These are phyloP conservation scores for Bimuria novae-zelandiae DNA, from an alignment of 2,329 filamentous ascomycete genomes.

Conservation along the genomic window DNA sequence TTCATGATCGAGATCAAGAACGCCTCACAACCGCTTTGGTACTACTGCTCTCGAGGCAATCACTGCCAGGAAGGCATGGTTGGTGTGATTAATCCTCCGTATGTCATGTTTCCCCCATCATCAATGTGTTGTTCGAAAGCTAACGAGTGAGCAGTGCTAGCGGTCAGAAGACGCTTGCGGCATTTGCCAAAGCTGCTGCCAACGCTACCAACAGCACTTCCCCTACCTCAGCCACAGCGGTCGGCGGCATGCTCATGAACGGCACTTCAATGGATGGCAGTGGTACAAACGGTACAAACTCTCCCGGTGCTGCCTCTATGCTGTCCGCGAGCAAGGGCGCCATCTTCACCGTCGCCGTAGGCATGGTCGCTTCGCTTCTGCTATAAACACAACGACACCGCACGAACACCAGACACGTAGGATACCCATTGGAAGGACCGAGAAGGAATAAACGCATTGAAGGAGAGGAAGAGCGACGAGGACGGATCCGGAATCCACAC, in stretches of 20 bases:
- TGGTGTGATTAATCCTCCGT: constrained; percentile 47
- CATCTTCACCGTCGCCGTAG: constrained; percentile 19
- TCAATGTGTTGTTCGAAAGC: background rate
- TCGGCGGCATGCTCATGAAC: constrained; percentile 20
- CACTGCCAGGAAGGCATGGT: constrained; percentile 49
- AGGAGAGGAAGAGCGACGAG: constrained; percentile 1
- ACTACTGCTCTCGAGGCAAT: constrained; percentile 47
- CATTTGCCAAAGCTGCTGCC: constrained; percentile 1
- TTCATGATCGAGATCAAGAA: constrained; percentile 44
- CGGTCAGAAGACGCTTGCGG: constrained; percentile 11
- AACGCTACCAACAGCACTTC: constrained; percentile 16
- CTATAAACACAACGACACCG: constrained; percentile 16
- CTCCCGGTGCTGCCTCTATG: constrained; percentile 18
- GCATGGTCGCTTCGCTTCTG: constrained; percentile 24
- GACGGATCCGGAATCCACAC: constrained; percentile 22
- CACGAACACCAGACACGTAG: background rate
- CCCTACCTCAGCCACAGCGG: constrained; percentile 16
- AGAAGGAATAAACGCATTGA: background rate
- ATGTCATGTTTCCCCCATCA: constrained; percentile 19
- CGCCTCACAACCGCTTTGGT: constrained; percentile 45
- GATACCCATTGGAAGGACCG: constrained; percentile 4
- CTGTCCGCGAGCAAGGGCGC: constrained; percentile 12
- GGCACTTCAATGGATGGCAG: constrained; percentile 6
- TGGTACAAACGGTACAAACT: constrained; percentile 4
- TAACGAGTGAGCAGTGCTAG: constrained; percentile 1